Base-by-base conservation (phyloP, 352 stramenopile genomes). In the Phytophthora colocasiae region DNA sequence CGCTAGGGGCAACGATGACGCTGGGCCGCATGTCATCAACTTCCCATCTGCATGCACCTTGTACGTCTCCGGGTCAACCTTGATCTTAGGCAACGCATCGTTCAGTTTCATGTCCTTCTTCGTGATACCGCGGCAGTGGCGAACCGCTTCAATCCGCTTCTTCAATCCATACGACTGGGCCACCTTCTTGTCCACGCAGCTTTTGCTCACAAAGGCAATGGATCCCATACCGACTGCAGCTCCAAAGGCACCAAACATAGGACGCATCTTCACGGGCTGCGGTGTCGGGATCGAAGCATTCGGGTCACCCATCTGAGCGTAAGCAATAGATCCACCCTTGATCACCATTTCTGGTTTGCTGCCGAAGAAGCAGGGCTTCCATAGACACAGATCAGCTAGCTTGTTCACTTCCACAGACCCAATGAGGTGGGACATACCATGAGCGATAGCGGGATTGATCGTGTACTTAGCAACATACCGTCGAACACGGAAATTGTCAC, bases 21-120 rank as follows among this genome's bases (percentile, higher is more conserved):
- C 78, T 12, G 94, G 91, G 45, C 92, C 83, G 59, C 94, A 98
- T 14, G 78, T 93, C 32, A 99, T 71, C 40, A 90, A 46, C 62
- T 98, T 84, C 8, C 91, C 94, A 78, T 98, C 85, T 0, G 91
- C 95, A 22, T 86, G 84, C 24, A 99, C 96, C 72, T 97, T 83
- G 79, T 98, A 99, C 12, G 97, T 99, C 83, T 99, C 96, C 9
- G 97, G 93, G 73, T 99, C 89, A 27, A 99, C 97, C 24, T 87
- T 77, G 57, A 99, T 96, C 55, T 96, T 90, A 22, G 96, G 96
- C 38, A 95, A 83, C n/a, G 81, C 81, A 78, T 98, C 80, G 76
- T 99, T 99, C 29, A 98, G 81, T 48, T 98, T 90, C 97, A 99
- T 99, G 79, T 99, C 92, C 36, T 94, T 89, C 77, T 99, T 99